Base-by-base conservation (phyloP, 2,329 filamentous ascomycete genomes). In the Fusarium mangiferae region DNA sequence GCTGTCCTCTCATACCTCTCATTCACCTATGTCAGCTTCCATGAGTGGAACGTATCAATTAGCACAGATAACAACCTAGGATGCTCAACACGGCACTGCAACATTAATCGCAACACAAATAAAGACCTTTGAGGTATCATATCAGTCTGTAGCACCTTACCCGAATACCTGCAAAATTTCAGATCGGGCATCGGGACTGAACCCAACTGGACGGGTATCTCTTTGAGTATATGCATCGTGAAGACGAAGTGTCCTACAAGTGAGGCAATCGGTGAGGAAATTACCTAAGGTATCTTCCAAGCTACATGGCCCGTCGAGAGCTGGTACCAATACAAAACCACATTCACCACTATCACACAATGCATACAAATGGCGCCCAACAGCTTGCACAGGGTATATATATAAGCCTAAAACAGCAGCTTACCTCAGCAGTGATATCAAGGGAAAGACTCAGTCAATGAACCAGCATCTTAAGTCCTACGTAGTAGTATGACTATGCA, bases 401-500 rank as follows among this genome's bases (percentile, higher is more conserved):
- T n/a, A 49, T 51, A 51, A 59, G 18, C 18, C 15, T 26, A 39
- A 14, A n/a, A 35, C 20, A 17, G 15, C 14, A 18, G 26, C 30
- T 28, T 13, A 17, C 8, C 38, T 30, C 14, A 55, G 11, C 10
- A 33, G 18, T 17, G 24, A 60, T 26, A 10, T 30, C 26, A 60
- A 52, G 33, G 20, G 11, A 39, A 57, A 36, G 49, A 61, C 28
- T 38, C 30, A 26, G 11, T 26, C 24, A 44, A 70, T 66, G 54
- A 60, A 52, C 68, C 39, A 62, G 68, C 30, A 38, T 54, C 54
- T 75, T 42, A 62, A 70, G 64, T 61, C 66, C 69, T 62, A 73
- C 68, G 57, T 77, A 71, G 70, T 74, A 65, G 73, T 78, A 77
- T 77, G 78, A 79, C 77, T 78, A 78, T 77, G 64, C 73, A 72